A percentile compares a stretch with the other conserved stretches of the same genome.
These are phyloP conservation scores for Gaeumannomyces sp. DNA, from an alignment of 2,329 filamentous ascomycete species.

Conservation along the genomic window DNA sequence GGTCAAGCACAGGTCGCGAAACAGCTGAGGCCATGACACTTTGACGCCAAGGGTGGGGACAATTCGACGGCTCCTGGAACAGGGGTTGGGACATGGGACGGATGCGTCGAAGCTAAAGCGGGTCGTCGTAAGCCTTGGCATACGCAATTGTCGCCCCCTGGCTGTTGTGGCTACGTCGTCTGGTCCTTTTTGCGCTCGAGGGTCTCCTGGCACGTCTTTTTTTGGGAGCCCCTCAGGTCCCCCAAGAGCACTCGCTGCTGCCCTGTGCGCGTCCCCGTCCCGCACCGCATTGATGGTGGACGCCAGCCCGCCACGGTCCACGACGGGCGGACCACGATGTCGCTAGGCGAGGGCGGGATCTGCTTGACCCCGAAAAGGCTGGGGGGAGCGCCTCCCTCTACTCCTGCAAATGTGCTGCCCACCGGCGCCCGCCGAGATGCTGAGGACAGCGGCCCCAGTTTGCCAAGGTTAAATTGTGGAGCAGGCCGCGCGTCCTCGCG, in stretches of 20 bases:
- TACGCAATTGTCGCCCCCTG: background rate
- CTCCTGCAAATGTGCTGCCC: background rate
- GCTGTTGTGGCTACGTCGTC: background rate
- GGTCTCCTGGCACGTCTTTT: background rate
- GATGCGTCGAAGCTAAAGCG: background rate
- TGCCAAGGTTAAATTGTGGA: background rate
- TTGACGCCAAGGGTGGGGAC: background rate
- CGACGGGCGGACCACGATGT: no score
- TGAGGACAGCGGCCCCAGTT: background rate
- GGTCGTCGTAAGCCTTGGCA: background rate
- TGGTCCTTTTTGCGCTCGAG: background rate
- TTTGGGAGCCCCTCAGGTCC: no score
- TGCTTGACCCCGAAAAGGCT: background rate
- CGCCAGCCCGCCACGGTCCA: background rate
- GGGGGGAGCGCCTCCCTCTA: background rate
- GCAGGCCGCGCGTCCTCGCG: background rate
- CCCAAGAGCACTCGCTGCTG: no score
- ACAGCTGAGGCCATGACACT: background rate
- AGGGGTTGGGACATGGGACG: background rate
- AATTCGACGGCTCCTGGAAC: conserved; percentile 1
- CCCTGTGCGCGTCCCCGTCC: no score
- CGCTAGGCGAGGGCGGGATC: no score
- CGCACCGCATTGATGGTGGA: no score
- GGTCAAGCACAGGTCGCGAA: background rate
- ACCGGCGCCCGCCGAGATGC: background rate